Percentiles rank a stretch among this genome's conserved stretches.
Evolutionary conservation across 495 filamentous ascomycete species (phyloP).

Genomic region (Annulohypoxylon maeteangense): DNA sequence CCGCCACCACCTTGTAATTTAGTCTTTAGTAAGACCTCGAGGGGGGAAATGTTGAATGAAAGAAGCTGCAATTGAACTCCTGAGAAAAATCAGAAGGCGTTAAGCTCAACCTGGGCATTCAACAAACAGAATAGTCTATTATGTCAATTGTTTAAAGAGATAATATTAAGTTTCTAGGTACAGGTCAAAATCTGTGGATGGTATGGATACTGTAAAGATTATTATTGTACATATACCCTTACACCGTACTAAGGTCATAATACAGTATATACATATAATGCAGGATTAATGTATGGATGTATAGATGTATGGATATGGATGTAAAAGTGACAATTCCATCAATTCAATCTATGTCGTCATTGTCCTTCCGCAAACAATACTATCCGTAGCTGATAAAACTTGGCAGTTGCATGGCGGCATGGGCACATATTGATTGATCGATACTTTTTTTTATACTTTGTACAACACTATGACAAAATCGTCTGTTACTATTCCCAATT

Average conservation of each 20-base stretch:
- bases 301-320: too few relatives aligned
- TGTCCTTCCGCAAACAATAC: constrained; percentile 30
- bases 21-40: constrained; percentile 31
- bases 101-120: constrained; percentile 16
- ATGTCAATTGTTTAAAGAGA: neutral
- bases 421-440: neutral
- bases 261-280: neutral
- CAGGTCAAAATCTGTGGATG: neutral
- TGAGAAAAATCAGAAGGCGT: constrained; percentile 10
- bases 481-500: neutral
- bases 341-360: constrained; percentile 37
- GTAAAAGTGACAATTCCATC: neutral
- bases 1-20: constrained; percentile 27
- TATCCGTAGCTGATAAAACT: neutral
- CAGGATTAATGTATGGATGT: too few relatives aligned
- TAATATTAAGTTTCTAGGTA: neutral
- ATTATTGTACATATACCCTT: neutral
- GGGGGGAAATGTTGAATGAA: constrained; percentile 13
- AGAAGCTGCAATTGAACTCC: constrained; percentile 29
- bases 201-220: neutral
- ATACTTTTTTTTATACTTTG: neutral
- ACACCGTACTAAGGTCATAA: neutral
- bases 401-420: neutral
- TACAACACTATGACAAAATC: neutral
- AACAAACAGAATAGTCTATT: constrained; percentile 33